phyloP scores from a whole-genome alignment of 352 stramenopile genomes.

The Pythium sukuiense region DNA sequence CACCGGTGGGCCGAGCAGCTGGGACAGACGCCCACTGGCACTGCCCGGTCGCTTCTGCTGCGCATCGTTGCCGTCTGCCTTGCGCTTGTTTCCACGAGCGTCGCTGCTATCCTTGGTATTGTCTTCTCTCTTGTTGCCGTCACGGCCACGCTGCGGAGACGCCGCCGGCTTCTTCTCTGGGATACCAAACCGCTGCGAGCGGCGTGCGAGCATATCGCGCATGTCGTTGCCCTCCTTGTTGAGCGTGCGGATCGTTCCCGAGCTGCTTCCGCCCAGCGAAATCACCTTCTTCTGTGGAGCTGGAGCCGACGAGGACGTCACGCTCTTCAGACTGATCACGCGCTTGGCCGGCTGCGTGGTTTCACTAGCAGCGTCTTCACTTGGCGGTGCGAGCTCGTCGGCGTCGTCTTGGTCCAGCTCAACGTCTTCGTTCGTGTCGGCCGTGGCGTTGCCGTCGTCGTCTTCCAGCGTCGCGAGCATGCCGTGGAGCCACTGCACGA shows the following conservation, averaged over 20 bases:
- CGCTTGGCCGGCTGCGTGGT: conserved; percentile 38
- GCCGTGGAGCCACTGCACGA: conserved; percentile 67
- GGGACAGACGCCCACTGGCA: conserved; percentile 36
- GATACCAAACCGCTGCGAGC: conserved; percentile 76
- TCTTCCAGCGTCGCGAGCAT: conserved; percentile 57
- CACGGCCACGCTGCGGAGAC: conserved; percentile 22
- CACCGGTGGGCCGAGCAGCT: conserved; percentile 66
- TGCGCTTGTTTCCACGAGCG: conserved; percentile 29
- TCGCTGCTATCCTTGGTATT: conserved; percentile 19
- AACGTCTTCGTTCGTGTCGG: conserved; percentile 14
- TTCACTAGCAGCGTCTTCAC: background rate
- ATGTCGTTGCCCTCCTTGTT: conserved; percentile 37
- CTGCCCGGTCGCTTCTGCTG: conserved; percentile 20
- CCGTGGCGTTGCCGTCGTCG: conserved; percentile 9
- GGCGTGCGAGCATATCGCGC: conserved; percentile 59
- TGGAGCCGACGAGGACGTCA: conserved; percentile 25
- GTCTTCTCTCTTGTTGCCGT: background rate
- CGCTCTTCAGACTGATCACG: conserved; percentile 63
- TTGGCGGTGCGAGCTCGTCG: conserved; percentile 21
- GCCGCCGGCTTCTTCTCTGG: conserved; percentile 31
- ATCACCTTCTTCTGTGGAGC: conserved; percentile 53
- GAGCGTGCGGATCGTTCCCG: conserved; percentile 56
- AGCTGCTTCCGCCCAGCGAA: conserved; percentile 33
- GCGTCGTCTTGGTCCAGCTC: conserved; percentile 17
- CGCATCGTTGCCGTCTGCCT: conserved; percentile 20